These are phyloP conservation scores for Eucalyptus camaldulensis DNA, from an alignment of 345 rosid species.

Conservation along the genomic window DNA sequence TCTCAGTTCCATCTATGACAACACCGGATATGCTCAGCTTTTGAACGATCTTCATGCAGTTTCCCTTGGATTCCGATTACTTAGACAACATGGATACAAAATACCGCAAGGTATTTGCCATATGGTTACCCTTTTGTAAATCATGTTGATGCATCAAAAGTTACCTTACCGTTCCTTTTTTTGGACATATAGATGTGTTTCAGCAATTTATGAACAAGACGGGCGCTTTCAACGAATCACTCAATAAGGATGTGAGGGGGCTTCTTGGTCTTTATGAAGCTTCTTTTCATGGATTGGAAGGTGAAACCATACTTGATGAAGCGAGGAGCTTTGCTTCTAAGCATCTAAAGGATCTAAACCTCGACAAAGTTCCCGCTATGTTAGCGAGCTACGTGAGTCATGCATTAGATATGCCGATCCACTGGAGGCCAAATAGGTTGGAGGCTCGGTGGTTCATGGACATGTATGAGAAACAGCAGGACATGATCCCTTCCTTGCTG, in stretches of 20 bases:
- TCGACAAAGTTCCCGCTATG: neutral
- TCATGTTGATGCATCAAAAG: neutral
- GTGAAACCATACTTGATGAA: neutral
- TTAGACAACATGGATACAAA: neutral
- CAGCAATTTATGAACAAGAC: neutral
- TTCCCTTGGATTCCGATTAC: slow-evolving; percentile 4
- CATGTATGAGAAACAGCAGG: neutral
- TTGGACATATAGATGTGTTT: neutral
- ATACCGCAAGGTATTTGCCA: neutral
- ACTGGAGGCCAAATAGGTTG: neutral
- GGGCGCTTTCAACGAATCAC: neutral
- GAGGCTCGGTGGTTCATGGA: slow-evolving; percentile 5
- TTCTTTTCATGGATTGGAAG: neutral
- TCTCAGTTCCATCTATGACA: neutral
- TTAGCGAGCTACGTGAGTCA: neutral
- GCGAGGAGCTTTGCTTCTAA: neutral
- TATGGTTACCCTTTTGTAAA: neutral
- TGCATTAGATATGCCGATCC: slow-evolving; percentile 5
- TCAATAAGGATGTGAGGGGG: neutral
- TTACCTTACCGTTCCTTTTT: neutral
- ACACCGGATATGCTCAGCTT: neutral
- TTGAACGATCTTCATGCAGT: neutral
- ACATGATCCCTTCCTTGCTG: neutral
- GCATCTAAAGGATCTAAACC: neutral
- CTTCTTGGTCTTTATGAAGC: slow-evolving; percentile 12